Conservation (phyloP, 1,284 basidiomycete genomes). For the Puccinia horiana region DNA sequence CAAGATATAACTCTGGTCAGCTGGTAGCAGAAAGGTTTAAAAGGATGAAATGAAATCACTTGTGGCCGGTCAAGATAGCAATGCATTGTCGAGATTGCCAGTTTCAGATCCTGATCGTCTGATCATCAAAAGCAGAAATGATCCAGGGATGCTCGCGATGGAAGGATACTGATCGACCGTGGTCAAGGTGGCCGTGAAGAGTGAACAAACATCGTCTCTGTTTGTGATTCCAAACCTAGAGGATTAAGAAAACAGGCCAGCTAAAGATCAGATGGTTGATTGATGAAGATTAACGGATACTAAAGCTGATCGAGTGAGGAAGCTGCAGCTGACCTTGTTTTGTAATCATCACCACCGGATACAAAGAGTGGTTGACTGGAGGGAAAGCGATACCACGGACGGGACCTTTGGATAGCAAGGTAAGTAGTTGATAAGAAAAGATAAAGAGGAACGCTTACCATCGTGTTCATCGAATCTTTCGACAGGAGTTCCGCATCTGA, state of each 20-base stretch:
- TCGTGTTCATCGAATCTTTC: constrained; percentile 99
- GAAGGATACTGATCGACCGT: constrained; percentile 97
- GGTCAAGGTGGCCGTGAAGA: constrained; percentile 96
- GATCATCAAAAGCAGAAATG: constrained; percentile 94
- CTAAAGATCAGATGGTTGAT: constrained; percentile 56
- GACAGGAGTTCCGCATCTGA: constrained; percentile 97
- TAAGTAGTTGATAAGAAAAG: constrained; percentile 28
- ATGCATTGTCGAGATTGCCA: constrained; percentile 98
- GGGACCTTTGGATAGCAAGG: constrained; percentile 67
- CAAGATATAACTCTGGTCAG: constrained; percentile 50
- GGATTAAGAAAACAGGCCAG: constrained; percentile 55
- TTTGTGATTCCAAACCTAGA: constrained; percentile 67
- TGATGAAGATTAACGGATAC: constrained; percentile 56
- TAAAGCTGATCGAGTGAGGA: neutral
- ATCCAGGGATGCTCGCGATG: constrained; percentile 99
- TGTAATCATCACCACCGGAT: constrained; percentile 98
- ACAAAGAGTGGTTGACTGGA: constrained; percentile 85
- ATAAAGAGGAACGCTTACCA: constrained; percentile 64
- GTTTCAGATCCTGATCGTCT: constrained; percentile 99
- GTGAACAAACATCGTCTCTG: constrained; percentile 94
- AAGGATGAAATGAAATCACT: constrained; percentile 5
- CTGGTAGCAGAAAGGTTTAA: neutral
- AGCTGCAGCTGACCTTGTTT: constrained; percentile 81
- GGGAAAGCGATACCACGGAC: constrained; percentile 95
- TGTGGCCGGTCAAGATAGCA: constrained; percentile 75